Base-by-base conservation (phyloP, 768 basidiomycete species). In the Xerocomellus chrysenteron region DNA sequence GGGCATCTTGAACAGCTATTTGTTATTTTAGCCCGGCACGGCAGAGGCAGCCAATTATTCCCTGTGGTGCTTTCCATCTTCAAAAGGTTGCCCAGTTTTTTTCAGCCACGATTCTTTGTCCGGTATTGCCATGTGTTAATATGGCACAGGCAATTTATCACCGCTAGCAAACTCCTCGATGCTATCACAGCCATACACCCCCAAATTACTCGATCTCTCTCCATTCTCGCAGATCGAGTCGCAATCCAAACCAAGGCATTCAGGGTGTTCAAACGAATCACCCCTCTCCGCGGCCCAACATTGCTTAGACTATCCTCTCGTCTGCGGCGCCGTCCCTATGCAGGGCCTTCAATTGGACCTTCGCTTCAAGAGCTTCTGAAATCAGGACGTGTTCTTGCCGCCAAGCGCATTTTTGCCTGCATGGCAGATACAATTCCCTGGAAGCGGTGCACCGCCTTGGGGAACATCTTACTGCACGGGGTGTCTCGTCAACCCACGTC, bases 391-490 rank as follows among this genome's bases (percentile, higher is more conserved):
- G 47, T 74, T 17, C 71, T 67, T 46, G 75, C 77, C 24, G 85
- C 83, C 4, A 76, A 76, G 52, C 73, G 64, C 54, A 55, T 84
- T 5, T 76, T 81, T 57, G 61, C 61, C 19, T 52, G 68, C 26
- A 67, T 68, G 2, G 65, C 65, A 30, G 47, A 54, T 21, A 60
- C 66, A 1, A 57, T 78, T 19, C 73, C 76, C 54, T 17, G 54
- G 5, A 63, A 60, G 54, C 67, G 67, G 14, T 66, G 71, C 41
- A 83, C 84, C 0, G 60, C 68, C 21, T 65, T 86, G 12, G 84
- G 84, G 4, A 90, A 89, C 62, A 75, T 76, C 32, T 76, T 88
- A 32, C 66, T 89, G 3, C 75, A 84, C 52, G 80, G 78, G 2
- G 64, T 74, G 8, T 58, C 80, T 33, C 57, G 65, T 17, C 66